phyloP scores from a whole-genome alignment of 2,329 filamentous ascomycete genomes.

The Metarhizium guizhouense region DNA sequence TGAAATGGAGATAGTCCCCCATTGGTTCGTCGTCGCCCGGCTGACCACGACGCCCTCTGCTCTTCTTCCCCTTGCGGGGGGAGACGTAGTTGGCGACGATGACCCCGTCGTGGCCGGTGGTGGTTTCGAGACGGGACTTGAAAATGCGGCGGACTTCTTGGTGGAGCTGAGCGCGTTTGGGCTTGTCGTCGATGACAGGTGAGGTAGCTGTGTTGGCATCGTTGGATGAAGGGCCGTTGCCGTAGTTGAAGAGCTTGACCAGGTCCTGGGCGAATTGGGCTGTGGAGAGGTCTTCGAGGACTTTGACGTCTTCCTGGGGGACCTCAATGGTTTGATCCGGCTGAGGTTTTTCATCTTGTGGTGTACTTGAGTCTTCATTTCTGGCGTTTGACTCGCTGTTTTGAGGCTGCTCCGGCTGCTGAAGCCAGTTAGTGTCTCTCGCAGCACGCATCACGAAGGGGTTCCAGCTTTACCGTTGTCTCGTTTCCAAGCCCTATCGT shows the following conservation, averaged over 20 bases:
- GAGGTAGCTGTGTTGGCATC: constrained; percentile 28
- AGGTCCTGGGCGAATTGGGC: constrained; percentile 30
- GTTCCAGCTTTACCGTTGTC: constrained; percentile 9
- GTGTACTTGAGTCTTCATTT: constrained; percentile 10
- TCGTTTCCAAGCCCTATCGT: constrained; percentile 27
- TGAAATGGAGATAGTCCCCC: constrained; percentile 83
- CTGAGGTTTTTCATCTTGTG: constrained; percentile 12
- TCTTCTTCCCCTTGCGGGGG: constrained; percentile 27
- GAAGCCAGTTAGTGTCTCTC: not conserved
- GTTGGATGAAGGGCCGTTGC: constrained; percentile 20
- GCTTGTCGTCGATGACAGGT: constrained; percentile 33
- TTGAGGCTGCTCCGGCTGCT: constrained; percentile 10
- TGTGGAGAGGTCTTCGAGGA: constrained; percentile 31
- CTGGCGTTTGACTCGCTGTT: constrained; percentile 7
- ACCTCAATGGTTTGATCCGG: constrained; percentile 15
- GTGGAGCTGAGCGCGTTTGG: constrained; percentile 39
- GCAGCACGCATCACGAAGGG: not conserved
- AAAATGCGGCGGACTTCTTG: constrained; percentile 71
- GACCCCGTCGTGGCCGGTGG: constrained; percentile 48
- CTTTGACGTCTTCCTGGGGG: constrained; percentile 21
- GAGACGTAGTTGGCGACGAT: constrained; percentile 59
- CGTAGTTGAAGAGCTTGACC: constrained; percentile 30
- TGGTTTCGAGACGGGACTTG: constrained; percentile 65
- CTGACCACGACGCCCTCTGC: constrained; percentile 15
- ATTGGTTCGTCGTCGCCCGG: constrained; percentile 22